A percentile compares a stretch with the other conserved stretches of the same genome.
phyloP scores from a whole-genome alignment of 768 basidiomycete species.

The Leccinum boreale region DNA sequence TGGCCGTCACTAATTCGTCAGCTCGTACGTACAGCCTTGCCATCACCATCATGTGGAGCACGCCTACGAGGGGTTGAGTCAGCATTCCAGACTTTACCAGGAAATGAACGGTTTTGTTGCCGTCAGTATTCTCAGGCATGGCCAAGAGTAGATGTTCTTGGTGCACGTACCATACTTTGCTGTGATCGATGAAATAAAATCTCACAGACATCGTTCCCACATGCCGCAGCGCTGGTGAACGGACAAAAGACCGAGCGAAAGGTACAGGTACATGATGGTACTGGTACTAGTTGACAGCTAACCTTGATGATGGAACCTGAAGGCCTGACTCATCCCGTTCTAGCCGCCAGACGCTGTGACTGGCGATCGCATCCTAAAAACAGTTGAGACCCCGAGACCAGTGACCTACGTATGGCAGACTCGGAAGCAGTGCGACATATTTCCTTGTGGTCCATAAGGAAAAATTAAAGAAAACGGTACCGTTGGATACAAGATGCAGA shows the following conservation, averaged over 20 bases:
- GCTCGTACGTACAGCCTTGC: constrained; percentile 1
- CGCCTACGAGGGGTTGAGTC: neutral
- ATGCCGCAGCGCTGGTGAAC: neutral
- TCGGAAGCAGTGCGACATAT: neutral
- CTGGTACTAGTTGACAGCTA: neutral
- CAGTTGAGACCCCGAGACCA: neutral
- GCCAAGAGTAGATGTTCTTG: neutral
- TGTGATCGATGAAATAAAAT: neutral
- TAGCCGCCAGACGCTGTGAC: neutral
- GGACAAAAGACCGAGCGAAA: neutral
- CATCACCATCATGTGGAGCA: neutral
- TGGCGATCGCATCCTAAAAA: neutral
- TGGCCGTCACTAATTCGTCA: neutral
- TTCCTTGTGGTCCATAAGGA: neutral
- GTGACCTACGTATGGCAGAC: neutral
- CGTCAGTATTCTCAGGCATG: neutral
- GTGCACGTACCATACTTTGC: neutral
- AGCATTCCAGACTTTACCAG: neutral
- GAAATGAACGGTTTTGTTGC: neutral
- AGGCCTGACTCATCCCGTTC: neutral
- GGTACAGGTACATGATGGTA: neutral
- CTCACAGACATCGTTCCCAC: neutral
- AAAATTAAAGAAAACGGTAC: neutral
- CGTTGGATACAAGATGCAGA: neutral
- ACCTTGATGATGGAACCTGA: neutral